Base-by-base conservation (phyloP, 1,139 yeast species). In the Ashbya aceris region DNA sequence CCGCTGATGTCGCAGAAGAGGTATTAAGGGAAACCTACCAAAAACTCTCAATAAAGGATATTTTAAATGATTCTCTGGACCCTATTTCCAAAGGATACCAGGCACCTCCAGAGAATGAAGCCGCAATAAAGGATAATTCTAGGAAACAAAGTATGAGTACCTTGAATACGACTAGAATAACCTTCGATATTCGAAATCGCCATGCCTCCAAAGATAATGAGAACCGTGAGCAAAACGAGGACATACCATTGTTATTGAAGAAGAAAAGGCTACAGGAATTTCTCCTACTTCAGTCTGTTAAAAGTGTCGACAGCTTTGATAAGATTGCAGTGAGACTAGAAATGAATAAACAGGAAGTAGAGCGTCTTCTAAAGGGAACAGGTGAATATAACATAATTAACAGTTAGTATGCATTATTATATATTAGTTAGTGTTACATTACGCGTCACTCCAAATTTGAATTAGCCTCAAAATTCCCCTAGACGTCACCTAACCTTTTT, bases 251-350 rank as follows among this genome's bases (percentile, higher is more conserved):
- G 31, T 26, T 40, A 20, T 29, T 40, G 40, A 52, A 40, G 52
- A 53, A 53, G 47, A 46, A 43, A 46, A 52, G 52, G 49, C 58
- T 57, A 23, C 68, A 64, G 43, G 70, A 69, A 55, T 52, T 60
- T 8, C 56, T 64, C 29, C 56, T 82, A 30, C 62, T 68, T 1
- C 63, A 74, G 46, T 64, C 80, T 36, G 54, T 82, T 29, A 73
- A 71, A 46, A 76, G 76, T 23, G 75, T 76, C 27, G 81, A 77
- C 46, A 77, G 76, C 52, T 73, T 81, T 49, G 95, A 85, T 56
- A 73, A 80, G 7, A 78, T 85, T 2, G 80, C 89, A 52, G 82
- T 89, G 0, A 83, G 78, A 49, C 62, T 83, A 47, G 75, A 73
- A 42, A 70, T 71, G 55, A 70, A 83, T 12, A 67, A 79, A 40